phyloP scores from a whole-genome alignment of 2,329 filamentous ascomycete species.

The Cladosporium cucumerinum region DNA sequence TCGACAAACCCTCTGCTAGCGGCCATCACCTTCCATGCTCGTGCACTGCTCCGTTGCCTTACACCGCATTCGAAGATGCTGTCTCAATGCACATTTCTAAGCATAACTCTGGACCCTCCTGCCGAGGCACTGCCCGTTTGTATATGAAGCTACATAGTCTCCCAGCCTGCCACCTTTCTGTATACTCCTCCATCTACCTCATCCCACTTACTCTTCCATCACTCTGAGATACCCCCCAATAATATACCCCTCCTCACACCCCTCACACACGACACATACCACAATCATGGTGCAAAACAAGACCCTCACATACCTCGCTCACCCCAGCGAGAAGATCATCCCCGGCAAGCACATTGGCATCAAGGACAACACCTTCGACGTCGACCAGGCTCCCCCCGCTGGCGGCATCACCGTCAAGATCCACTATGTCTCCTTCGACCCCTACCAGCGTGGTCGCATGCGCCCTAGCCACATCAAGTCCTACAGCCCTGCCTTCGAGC shows the following conservation, averaged over 20 bases:
- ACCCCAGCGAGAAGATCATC: slow-evolving; percentile 65
- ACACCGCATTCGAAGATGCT: not conserved
- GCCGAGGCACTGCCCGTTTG: slow-evolving; percentile 1
- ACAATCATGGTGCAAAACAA: slow-evolving; percentile 63
- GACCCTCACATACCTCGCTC: slow-evolving; percentile 67
- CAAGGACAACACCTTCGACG: slow-evolving; percentile 67
- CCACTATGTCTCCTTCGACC: slow-evolving; percentile 74
- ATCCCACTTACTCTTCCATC: slow-evolving; percentile 1
- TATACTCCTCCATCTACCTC: not conserved
- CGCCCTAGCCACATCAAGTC: slow-evolving; percentile 62
- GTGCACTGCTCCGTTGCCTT: slow-evolving; percentile 13
- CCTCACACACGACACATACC: not conserved
- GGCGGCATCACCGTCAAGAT: slow-evolving; percentile 69
- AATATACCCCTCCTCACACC: not conserved
- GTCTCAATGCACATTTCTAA: slow-evolving; percentile 5
- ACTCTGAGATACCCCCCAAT: not conserved
- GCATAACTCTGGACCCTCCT: slow-evolving; percentile 2
- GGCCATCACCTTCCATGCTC: slow-evolving; percentile 4
- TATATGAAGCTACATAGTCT: not conserved
- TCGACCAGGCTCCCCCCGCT: slow-evolving; percentile 55
- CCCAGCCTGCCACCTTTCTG: not conserved
- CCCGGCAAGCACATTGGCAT: slow-evolving; percentile 67
- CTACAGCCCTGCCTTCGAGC: slow-evolving; percentile 61
- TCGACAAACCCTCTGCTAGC: slow-evolving; percentile 1
- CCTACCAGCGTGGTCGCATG: slow-evolving; percentile 81